Evolutionary conservation across 2,329 filamentous ascomycete genomes (phyloP).

Genomic region (Pseudogymnoascus sp.): DNA sequence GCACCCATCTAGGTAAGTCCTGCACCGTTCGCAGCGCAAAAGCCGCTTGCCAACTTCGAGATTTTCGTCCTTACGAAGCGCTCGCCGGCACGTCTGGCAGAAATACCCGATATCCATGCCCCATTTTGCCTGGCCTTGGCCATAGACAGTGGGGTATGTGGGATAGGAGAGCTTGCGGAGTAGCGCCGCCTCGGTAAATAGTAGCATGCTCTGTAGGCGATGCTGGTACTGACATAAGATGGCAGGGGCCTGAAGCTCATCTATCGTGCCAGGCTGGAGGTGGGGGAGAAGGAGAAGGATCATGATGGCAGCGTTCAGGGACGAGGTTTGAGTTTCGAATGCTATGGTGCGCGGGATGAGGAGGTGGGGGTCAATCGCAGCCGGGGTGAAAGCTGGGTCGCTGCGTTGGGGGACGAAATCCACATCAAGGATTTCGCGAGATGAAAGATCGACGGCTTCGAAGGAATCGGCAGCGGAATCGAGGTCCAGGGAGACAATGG

Average conservation of each 20-base stretch:
- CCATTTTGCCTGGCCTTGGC: conserved; percentile 45
- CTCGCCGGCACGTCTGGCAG: conserved; percentile 44
- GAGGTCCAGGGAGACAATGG: not conserved
- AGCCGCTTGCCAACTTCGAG: conserved; percentile 35
- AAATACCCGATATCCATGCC: conserved; percentile 43
- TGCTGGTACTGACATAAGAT: conserved; percentile 52
- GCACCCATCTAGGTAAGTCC: conserved; percentile 44
- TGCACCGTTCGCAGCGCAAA: conserved; percentile 53
- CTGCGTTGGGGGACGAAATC: conserved; percentile 53
- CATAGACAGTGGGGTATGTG: conserved; percentile 46
- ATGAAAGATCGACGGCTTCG: conserved; percentile 3
- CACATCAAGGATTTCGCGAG: conserved; percentile 40
- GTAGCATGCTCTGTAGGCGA: conserved; percentile 49
- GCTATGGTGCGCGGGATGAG: conserved; percentile 45
- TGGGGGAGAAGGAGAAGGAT: conserved; percentile 51
- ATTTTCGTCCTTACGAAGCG: conserved; percentile 39
- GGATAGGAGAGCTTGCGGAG: conserved; percentile 51
- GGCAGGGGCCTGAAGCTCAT: conserved; percentile 45
- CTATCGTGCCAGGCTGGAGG: conserved; percentile 46
- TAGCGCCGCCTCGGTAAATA: conserved; percentile 52
- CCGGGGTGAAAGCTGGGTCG: conserved; percentile 47
- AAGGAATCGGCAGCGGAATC: not conserved
- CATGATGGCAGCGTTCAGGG: conserved; percentile 53
- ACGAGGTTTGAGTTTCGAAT: conserved; percentile 48
- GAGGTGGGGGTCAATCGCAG: conserved; percentile 47